Base-by-base conservation (phyloP, 2,329 filamentous ascomycete genomes). In the Colletotrichum liaoningense region DNA sequence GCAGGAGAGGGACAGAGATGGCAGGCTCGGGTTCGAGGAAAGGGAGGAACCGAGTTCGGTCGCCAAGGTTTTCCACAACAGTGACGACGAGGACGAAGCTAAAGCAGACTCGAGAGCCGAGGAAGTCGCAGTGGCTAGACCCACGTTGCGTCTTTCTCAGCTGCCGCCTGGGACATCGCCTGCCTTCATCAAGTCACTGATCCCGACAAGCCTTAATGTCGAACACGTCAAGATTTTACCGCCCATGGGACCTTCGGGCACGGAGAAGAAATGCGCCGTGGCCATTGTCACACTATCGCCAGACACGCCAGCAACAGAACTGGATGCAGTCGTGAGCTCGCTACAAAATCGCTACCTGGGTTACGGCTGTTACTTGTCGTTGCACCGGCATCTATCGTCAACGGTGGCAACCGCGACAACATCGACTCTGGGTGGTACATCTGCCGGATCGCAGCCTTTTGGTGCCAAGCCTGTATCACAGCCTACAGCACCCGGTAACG, bases 281-380 rank as follows among this genome's bases (percentile, higher is more conserved):
- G 95, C 95, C 5, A 94, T 98, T 77, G 93, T 97, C 58, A 95
- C 93, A 0, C 84, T 98, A 35, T 91, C 93, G 1, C 91, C 93
- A 71, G 94, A 97, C 76, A 97, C 95, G 0, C 90, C 95, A 0
- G 93, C 93, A 0, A 93, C 92, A 28, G 94, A 97, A 69, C 95
- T 98, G 67, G 95, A 98, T 78, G 88, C 90, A 4, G 90, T 92
- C 0, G 94, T 97, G 65, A 96, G 92, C 79, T 84, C 89, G 4
- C 84, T 98, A 38, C 94, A 97, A 79, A 95, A 97, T 76, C 91
- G 89, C 76, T 98, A 98, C 80, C 85, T 98, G 19, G 95, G 95
- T 19, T 95, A 91, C 80, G 95, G 95, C 5, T 95, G 93, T 84
- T 93, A 95, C 81, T 86, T 98, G 2, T 93, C 90, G 7, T 88